Evolutionary conservation across 2,329 filamentous ascomycete species (phyloP), one percentile per base, ranked within the genome.

Genomic region (Zasmidium cellare): DNA sequence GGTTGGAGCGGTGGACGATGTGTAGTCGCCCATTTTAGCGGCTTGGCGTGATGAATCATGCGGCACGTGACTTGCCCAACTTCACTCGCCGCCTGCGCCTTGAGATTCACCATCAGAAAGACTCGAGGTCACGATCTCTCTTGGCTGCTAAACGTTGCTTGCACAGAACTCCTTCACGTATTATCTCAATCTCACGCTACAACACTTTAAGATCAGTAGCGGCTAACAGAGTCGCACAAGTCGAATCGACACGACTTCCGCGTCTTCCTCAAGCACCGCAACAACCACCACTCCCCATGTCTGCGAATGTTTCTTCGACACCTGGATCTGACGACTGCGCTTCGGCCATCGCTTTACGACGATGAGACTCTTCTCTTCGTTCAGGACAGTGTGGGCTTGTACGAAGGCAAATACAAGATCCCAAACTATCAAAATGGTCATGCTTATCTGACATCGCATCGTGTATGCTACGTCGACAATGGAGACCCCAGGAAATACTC

Each of bases 401-500:
- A 99, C 79, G 91, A 97, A 82, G 94, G 94, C 67, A 97, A 97
- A 79, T 94, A 88, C 80, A 99, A 99, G 79, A 88, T 99, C 55
- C 89, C 91, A 35, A 87, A 92, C 71, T 91, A 96, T 65, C 94
- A 99, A 74, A 91, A 96, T 78, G 94, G 94, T 52, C 92, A 97
- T 78, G 91, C 94, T 55, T 99, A 99, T 74, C 76, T 99, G 75
- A 99, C 94, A 18, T 96, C 94, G 9, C 93, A 97, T 76, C 89
- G 94, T 53, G 87, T 91, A 61, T 99, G 93, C 79, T 99, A 97
- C 72, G 90, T 99, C 63, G 92, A 97, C 71, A 89, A 92, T 69
- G 83, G 86, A 28, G 89, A 97, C 63, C 92, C 94, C 16, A 85
- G 93, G 62, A 89, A 89, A 71, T 86, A 90, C 73, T 96, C 92